Percentiles rank a stretch among this genome's conserved stretches.
Conservation (phyloP, 164 flowering plant species). For the Aristolochia californica region DNA sequence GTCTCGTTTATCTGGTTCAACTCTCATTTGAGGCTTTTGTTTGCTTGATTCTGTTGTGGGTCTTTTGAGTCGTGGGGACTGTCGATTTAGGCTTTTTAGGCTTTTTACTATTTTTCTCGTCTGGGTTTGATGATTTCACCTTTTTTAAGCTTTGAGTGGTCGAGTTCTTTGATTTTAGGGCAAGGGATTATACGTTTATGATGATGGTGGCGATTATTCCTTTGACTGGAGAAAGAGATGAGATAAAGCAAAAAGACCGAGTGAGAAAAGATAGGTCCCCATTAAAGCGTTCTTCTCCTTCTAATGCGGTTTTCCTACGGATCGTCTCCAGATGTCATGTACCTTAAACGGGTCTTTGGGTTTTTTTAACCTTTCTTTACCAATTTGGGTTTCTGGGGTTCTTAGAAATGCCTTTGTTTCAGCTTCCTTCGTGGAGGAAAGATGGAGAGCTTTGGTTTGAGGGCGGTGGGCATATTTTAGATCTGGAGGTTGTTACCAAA, state of each 20-base stretch:
- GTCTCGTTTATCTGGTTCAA: slow-evolving; percentile 4
- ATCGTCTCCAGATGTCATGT: slow-evolving; percentile 11
- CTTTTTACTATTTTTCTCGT: slow-evolving; percentile 7
- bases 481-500: slow-evolving; percentile 46
- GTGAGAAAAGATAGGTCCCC: slow-evolving; percentile 24
- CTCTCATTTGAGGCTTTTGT: background rate
- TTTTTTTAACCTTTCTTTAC: background rate
- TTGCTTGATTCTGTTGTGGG: no score
- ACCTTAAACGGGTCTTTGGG: slow-evolving; percentile 4
- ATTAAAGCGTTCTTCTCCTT: slow-evolving; percentile 15
- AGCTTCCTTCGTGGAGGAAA: slow-evolving; percentile 18
- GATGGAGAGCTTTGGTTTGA: slow-evolving; percentile 26
- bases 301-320: background rate
- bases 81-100: background rate
- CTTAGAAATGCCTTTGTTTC: slow-evolving; percentile 35
- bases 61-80: background rate
- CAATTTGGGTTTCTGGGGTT: slow-evolving; percentile 5
- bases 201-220: slow-evolving; percentile 30
- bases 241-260: slow-evolving; percentile 16
- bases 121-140: slow-evolving; percentile 35
- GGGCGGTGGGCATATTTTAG: slow-evolving; percentile 37
- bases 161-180: slow-evolving; percentile 25
- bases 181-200: slow-evolving; percentile 22
- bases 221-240: slow-evolving; percentile 35
- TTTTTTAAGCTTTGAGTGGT: slow-evolving; percentile 27